Conservation (phyloP, 805 yeast genomes). For the Candida alai region DNA sequence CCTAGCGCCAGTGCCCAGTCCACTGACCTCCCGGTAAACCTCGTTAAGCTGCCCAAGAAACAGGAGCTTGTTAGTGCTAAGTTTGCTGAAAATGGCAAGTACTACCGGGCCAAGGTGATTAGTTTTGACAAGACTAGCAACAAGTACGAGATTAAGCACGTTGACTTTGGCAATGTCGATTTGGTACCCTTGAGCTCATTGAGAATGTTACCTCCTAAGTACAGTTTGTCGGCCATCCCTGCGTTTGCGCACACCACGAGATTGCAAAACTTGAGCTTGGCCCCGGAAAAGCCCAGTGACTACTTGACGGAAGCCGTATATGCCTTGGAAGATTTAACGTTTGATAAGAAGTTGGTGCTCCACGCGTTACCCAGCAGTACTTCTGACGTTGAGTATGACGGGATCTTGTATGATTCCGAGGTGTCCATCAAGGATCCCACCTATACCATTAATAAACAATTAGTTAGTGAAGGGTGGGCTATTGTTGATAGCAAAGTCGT, state of each 20-base stretch:
- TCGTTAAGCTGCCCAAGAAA: slow-evolving; percentile 44
- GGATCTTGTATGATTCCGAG: slow-evolving; percentile 54
- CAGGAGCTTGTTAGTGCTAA: slow-evolving; percentile 57
- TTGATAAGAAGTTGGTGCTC: slow-evolving; percentile 52
- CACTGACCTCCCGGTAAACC: slow-evolving; percentile 36
- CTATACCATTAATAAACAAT: slow-evolving; percentile 56
- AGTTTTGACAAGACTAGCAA: slow-evolving; percentile 41
- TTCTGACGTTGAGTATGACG: slow-evolving; percentile 46
- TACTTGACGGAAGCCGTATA: slow-evolving; percentile 53
- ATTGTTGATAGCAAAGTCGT: slow-evolving; percentile 40
- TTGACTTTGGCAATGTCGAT: slow-evolving; percentile 60
- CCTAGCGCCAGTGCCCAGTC: slow-evolving; percentile 35
- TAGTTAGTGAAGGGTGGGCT: slow-evolving; percentile 59
- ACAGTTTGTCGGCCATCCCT: slow-evolving; percentile 34
- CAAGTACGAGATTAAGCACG: slow-evolving; percentile 48
- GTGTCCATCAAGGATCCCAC: slow-evolving; percentile 49
- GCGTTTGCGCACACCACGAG: slow-evolving; percentile 55
- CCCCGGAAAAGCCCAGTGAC: slow-evolving; percentile 54
- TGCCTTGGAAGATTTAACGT: slow-evolving; percentile 49
- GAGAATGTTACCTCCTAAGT: slow-evolving; percentile 51
- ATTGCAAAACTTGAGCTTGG: slow-evolving; percentile 51
- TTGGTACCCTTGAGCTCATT: slow-evolving; percentile 41
- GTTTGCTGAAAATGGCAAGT: slow-evolving; percentile 49
- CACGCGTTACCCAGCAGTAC: slow-evolving; percentile 42
- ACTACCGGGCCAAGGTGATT: slow-evolving; percentile 54